phyloP scores from a whole-genome alignment of 1,284 basidiomycete genomes.

The Cryptococcus sp. region DNA sequence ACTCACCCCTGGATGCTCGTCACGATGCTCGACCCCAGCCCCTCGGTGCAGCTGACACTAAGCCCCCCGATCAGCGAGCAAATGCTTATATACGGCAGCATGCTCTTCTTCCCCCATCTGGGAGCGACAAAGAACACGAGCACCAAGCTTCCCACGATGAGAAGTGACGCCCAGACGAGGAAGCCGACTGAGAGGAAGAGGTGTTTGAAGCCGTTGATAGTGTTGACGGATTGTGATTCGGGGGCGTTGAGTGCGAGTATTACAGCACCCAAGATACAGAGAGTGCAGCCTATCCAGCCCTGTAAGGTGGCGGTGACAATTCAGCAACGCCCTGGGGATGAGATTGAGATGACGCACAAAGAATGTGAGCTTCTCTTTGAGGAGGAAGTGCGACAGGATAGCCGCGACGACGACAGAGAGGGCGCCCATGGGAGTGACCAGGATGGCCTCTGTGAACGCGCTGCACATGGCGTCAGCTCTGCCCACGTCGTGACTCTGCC shows the following conservation, averaged over 20 bases:
- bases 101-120: conserved; percentile 83
- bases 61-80: conserved; percentile 97
- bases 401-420: conserved; percentile 95
- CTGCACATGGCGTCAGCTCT: conserved; percentile 17
- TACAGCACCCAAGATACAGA: conserved; percentile 75
- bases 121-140: conserved; percentile 43
- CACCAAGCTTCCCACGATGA: conserved; percentile 31
- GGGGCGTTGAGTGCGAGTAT: conserved; percentile 69
- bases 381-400: conserved; percentile 85
- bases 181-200: conserved; percentile 87
- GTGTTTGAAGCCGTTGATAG: conserved; percentile 73
- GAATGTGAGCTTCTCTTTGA: conserved; percentile 81
- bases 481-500: no score
- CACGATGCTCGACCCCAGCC: conserved; percentile 86
- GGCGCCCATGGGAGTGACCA: conserved; percentile 75
- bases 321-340: neutral
- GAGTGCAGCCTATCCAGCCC: conserved; percentile 86
- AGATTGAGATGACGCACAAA: conserved; percentile 23
- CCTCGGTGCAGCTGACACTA: conserved; percentile 91
- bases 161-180: conserved; percentile 62
- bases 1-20: conserved; percentile 76
- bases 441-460: conserved; percentile 41
- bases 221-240: conserved; percentile 69
- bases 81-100: conserved; percentile 92
- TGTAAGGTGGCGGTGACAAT: conserved; percentile 6